Evolutionary conservation across 768 basidiomycete species (phyloP).

Genomic region (Strobilomyces dryophilus): DNA sequence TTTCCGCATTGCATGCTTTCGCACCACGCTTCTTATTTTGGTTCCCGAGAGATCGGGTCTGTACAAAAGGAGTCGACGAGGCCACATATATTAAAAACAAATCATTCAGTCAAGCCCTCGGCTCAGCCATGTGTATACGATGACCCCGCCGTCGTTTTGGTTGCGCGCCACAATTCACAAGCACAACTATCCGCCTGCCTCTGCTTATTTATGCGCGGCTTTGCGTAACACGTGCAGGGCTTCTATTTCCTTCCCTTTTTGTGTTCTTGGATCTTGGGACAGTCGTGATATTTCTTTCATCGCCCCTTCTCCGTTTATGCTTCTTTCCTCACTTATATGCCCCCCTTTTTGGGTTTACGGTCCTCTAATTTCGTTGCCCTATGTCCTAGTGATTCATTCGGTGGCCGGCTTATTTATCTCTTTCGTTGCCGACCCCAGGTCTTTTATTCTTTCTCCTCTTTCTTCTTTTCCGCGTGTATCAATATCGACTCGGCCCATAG

Average conservation of each 20-base stretch:
- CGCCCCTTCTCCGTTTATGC: constrained; percentile 12
- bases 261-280: constrained; percentile 44
- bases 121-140: constrained; percentile 33
- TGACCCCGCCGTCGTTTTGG: constrained; percentile 17
- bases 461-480: constrained; percentile 23
- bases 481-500: constrained; percentile 30
- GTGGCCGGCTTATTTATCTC: constrained; percentile 18
- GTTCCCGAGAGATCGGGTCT: constrained; percentile 30
- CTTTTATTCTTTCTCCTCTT: not conserved
- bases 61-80: constrained; percentile 37
- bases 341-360: constrained; percentile 19
- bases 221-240: constrained; percentile 19
- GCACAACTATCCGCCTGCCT: constrained; percentile 18
- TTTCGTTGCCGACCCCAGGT: constrained; percentile 6
- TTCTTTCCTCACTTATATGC: constrained; percentile 16
- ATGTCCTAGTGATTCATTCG: constrained; percentile 26
- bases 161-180: constrained; percentile 23
- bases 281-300: constrained; percentile 21
- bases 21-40: constrained; percentile 35
- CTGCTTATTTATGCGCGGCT: constrained; percentile 33
- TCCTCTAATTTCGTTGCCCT: constrained; percentile 17
- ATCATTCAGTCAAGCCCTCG: constrained; percentile 17
- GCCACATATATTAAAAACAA: constrained; percentile 30
- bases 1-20: constrained; percentile 39
- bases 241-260: constrained; percentile 28